phyloP scores from a whole-genome alignment of 768 basidiomycete genomes.

The Filobasidium floriforme region DNA sequence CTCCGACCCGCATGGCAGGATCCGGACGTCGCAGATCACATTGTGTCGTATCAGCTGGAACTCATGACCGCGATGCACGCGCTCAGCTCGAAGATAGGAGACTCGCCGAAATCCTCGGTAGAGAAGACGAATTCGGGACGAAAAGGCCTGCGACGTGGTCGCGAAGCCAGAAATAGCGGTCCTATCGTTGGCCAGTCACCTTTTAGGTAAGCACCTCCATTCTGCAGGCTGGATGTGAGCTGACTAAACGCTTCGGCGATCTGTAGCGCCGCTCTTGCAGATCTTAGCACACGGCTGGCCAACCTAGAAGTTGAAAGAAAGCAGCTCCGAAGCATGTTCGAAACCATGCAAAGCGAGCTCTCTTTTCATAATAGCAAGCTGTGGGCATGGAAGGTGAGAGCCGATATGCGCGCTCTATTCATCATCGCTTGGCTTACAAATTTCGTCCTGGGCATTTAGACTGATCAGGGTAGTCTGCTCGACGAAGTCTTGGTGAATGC shows the following conservation, averaged over 20 bases:
- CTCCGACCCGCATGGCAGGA: slow-evolving; percentile 24
- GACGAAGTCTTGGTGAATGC: neutral
- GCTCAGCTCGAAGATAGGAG: slow-evolving; percentile 26
- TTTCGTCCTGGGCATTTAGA: neutral
- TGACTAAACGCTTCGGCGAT: neutral
- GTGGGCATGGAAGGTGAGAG: slow-evolving; percentile 8
- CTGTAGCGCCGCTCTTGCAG: slow-evolving; percentile 13
- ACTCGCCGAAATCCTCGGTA: neutral
- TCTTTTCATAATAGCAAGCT: neutral
- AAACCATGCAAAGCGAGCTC: slow-evolving; percentile 7
- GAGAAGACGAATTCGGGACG: neutral
- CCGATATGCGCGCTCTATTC: too few species aligned
- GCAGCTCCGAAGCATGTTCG: slow-evolving; percentile 10
- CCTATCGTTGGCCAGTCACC: neutral
- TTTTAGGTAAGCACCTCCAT: neutral
- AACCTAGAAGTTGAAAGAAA: slow-evolving; percentile 22
- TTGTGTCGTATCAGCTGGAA: slow-evolving; percentile 43
- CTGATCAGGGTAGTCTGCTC: neutral
- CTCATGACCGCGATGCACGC: slow-evolving; percentile 34
- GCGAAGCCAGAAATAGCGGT: slow-evolving; percentile 1
- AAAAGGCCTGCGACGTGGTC: slow-evolving; percentile 3
- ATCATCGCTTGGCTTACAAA: too few species aligned
- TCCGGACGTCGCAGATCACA: slow-evolving; percentile 36
- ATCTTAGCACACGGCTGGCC: slow-evolving; percentile 16
- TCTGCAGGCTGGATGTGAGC: neutral